A percentile compares a stretch with the other conserved stretches of the same genome.
phyloP scores from a whole-genome alignment of 2,329 filamentous ascomycete genomes.

The Cryoendolithus antarcticus region DNA sequence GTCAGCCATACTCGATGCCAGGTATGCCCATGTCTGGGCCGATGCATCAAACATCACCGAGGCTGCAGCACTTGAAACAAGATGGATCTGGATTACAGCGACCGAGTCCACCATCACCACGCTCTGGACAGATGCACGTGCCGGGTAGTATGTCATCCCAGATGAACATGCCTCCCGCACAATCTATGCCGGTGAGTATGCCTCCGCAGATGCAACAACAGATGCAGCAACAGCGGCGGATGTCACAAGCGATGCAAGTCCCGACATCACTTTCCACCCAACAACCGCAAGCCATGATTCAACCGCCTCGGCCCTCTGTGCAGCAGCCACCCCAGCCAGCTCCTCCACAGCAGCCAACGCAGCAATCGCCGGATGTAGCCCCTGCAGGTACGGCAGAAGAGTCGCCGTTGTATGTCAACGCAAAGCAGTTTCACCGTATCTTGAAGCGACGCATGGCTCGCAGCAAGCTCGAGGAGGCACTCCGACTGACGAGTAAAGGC shows the following conservation, averaged over 20 bases:
- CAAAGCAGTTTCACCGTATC: conserved; percentile 96
- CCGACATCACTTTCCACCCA: conserved; percentile 38
- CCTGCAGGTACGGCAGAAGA: conserved; percentile 61
- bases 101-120: conserved; percentile 64
- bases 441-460: conserved; percentile 85
- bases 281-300: conserved; percentile 35
- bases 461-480: conserved; percentile 83
- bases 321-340: conserved; percentile 42
- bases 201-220: conserved; percentile 24
- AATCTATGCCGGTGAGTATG: conserved; percentile 38
- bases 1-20: conserved; percentile 54
- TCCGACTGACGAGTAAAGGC: conserved; percentile 86
- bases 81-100: conserved; percentile 37
- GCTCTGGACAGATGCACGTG: conserved; percentile 50
- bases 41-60: conserved; percentile 56
- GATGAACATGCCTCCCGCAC: conserved; percentile 41
- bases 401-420: conserved; percentile 92
- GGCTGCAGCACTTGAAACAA: conserved; percentile 45
- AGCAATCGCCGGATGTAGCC: conserved; percentile 65
- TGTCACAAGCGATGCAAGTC: conserved; percentile 64
- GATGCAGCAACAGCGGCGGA: conserved; percentile 37
- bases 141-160: conserved; percentile 32
- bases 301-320: conserved; percentile 64
- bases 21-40: conserved; percentile 52
- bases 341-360: conserved; percentile 33